Percentiles rank a stretch among this genome's conserved stretches.
phyloP scores from a whole-genome alignment of 257 asterid genomes.

The Cinchona pubescens region DNA sequence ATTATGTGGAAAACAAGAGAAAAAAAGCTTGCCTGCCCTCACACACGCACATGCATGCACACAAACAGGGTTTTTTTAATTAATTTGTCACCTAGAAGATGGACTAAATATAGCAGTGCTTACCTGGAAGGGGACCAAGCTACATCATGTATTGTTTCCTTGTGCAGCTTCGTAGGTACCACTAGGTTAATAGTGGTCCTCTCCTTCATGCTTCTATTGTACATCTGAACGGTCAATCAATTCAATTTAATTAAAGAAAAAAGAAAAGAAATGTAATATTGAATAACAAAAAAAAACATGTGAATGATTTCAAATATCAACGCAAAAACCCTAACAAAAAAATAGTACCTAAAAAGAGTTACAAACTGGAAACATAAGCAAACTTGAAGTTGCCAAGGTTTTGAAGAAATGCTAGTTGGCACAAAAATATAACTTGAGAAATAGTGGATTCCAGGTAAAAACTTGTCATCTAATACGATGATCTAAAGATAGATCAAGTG shows the following conservation, averaged over 20 bases:
- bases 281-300: not conserved
- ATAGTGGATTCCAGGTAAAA: not conserved
- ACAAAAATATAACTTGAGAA: not conserved
- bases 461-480: no score
- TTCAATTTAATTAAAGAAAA: not conserved
- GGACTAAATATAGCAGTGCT: not conserved
- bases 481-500: no score
- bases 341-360: not conserved
- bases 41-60: not conserved
- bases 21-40: not conserved
- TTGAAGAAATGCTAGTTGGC: not conserved
- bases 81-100: not conserved
- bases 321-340: not conserved
- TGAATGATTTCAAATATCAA: no score
- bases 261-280: not conserved
- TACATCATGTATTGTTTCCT: not conserved
- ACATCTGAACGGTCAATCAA: slow-evolving; percentile 2
- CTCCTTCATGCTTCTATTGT: slow-evolving; percentile 10
- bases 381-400: not conserved
- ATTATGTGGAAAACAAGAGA: not conserved
- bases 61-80: not conserved
- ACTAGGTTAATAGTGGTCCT: slow-evolving; percentile 2
- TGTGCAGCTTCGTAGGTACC: slow-evolving; percentile 1
- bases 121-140: not conserved
- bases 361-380: not conserved